Evolutionary conservation across 2,329 filamentous ascomycete genomes (phyloP), one percentile per base, ranked within the genome.

Genomic region (Trichoderma sp.): DNA sequence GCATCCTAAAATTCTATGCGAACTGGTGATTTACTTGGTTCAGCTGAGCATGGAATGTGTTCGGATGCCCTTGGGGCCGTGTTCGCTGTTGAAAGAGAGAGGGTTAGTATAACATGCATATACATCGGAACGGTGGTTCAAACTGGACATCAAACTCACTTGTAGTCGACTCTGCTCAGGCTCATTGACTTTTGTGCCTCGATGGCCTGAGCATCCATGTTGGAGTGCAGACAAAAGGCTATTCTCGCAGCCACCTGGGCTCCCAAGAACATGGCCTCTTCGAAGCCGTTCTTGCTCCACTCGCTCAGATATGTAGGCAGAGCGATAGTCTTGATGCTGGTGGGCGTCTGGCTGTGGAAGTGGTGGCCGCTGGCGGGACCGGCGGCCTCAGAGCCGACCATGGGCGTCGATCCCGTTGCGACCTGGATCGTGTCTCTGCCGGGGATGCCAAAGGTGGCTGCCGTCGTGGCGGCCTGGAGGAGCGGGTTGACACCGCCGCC

Each of bases 261-360:
- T 12, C 95, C 95, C 7, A 98, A 84, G 82, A 98, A 97, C 78
- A 91, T 89, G 63, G 92, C 90, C 82, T 98, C 95, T 78, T 98
- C 95, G 78, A 88, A 87, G 71, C 88, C 86, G 74, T 90, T 89
- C 82, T 92, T 95, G 79, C 94, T 94, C 94, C 94, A 98, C 81
- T 97, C 95, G 12, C 92, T 89, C 76, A 97, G 92, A 81, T 98
- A 97, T 68, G 93, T 92, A 0, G 95, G 94, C 75, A 93, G 86
- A 75, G 90, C 88, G 32, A 93, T 89, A 32, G 90, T 85, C 85
- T 93, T 95, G 84, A 97, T 95, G 65, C 89, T 91, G 28, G 92
- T 97, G 0, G 95, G 95, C 8, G 94, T 96, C 83, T 90, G 88
- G 76, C 86, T 86, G 79, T 89, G 88, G 79, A 87, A 88, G 79